Evolutionary conservation across 495 filamentous ascomycete species (phyloP).

Genomic region (Pyronema omphalodes): DNA sequence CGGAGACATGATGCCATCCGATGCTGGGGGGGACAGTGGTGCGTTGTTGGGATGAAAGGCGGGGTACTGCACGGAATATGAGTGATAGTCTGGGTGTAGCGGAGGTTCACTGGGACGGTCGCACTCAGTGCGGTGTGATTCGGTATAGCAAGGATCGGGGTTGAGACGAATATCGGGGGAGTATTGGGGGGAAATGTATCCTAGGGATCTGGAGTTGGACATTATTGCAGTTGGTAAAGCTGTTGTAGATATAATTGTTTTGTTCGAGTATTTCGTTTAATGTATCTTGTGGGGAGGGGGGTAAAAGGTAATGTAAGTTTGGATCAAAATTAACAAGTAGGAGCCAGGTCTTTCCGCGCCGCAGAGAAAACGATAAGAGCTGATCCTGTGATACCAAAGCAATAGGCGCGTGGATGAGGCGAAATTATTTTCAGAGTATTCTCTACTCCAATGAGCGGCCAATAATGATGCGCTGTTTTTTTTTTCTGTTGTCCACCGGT

Average conservation of each 20-base stretch:
- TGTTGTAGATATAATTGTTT: too few relatives aligned
- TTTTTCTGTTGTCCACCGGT: too few relatives aligned
- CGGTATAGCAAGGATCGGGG: neutral
- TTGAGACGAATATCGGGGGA: neutral
- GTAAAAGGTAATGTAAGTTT: too few relatives aligned
- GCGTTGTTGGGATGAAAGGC: slow-evolving; percentile 18
- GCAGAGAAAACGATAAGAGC: neutral
- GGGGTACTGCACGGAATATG: slow-evolving; percentile 14
- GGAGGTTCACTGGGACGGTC: neutral
- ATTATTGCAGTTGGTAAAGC: too few relatives aligned
- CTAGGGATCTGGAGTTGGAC: too few relatives aligned
- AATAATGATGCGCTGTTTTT: too few relatives aligned
- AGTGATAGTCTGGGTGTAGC: slow-evolving; percentile 5
- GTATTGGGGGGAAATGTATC: neutral
- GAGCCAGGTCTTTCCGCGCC: neutral
- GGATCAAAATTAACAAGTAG: too few relatives aligned
- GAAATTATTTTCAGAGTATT: neutral
- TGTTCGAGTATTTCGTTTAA: too few relatives aligned
- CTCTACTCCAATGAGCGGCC: too few relatives aligned
- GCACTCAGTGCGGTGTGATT: neutral
- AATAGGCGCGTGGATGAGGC: neutral
- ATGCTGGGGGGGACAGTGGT: slow-evolving; percentile 19
- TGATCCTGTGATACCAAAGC: neutral
- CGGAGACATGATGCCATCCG: slow-evolving; percentile 23
- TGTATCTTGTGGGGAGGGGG: too few relatives aligned